phyloP scores from a whole-genome alignment of 192 early-diverging fungal species.

The Backusella tuberculispora region DNA sequence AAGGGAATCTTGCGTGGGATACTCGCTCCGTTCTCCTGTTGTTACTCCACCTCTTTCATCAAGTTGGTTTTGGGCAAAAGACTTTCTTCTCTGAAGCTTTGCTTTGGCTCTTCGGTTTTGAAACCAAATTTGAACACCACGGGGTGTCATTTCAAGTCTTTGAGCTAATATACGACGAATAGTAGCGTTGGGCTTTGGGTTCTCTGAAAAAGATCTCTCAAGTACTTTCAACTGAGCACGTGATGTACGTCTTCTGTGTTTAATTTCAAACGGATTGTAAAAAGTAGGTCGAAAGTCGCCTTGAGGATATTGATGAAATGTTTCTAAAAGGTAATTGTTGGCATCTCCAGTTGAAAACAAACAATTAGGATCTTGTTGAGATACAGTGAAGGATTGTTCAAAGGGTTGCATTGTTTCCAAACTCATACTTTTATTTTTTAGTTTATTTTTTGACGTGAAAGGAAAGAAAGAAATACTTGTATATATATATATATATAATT shows the following conservation, averaged over 20 bases:
- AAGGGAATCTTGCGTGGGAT: not conserved
- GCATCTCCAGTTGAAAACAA: not conserved
- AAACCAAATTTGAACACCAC: conserved; percentile 86
- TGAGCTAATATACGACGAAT: conserved; percentile 64
- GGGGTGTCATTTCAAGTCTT: conserved; percentile 70
- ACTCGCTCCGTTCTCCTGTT: not conserved
- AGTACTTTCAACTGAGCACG: conserved; percentile 75
- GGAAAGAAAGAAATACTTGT: not conserved
- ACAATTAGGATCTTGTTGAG: conserved; percentile 15
- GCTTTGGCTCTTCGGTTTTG: conserved; percentile 89
- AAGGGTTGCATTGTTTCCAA: conserved; percentile 21
- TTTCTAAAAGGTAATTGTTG: conserved; percentile 22
- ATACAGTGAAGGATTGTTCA: conserved; percentile 25
- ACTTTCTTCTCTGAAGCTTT: conserved; percentile 59
- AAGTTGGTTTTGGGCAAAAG: not conserved
- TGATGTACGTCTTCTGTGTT: conserved; percentile 75
- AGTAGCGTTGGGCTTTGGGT: conserved; percentile 67
- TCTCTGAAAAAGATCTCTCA: conserved; percentile 67
- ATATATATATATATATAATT: not conserved
- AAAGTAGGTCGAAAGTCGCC: conserved; percentile 73
- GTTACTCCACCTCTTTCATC: conserved; percentile 13
- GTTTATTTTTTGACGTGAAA: not conserved
- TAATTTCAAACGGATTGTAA: conserved; percentile 80
- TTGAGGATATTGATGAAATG: conserved; percentile 29
- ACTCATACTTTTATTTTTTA: not conserved